Percentiles rank a stretch among this genome's conserved stretches.
Evolutionary conservation across 495 filamentous ascomycete species (phyloP).

Genomic region (Penicillium flavigenum): DNA sequence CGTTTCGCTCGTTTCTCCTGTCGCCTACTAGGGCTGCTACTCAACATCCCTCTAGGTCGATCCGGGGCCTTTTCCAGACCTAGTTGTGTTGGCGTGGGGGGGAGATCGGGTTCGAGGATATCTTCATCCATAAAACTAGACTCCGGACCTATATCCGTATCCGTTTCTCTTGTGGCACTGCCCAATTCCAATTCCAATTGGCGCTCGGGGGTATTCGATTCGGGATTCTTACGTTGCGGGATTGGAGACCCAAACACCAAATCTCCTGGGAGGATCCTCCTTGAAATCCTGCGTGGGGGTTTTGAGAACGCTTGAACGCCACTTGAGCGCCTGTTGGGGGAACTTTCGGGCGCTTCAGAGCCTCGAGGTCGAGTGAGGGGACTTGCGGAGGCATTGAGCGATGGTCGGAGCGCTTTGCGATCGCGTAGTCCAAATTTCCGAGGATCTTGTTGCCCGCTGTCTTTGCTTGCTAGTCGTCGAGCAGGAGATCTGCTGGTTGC

Average conservation of each 20-base stretch:
- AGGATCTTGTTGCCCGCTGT: slow-evolving; percentile 23
- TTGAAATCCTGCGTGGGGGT: slow-evolving; percentile 43
- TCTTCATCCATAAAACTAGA: slow-evolving; percentile 39
- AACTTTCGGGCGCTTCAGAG: slow-evolving; percentile 30
- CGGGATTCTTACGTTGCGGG: slow-evolving; percentile 24
- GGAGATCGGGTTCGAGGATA: slow-evolving; percentile 63
- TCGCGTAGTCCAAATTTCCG: slow-evolving; percentile 35
- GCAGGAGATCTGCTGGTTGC: slow-evolving; percentile 40
- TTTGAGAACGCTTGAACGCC: slow-evolving; percentile 42
- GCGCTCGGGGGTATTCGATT: slow-evolving; percentile 36
- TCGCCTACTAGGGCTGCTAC: slow-evolving; percentile 45
- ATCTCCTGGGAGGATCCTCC: slow-evolving; percentile 44
- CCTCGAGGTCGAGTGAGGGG: slow-evolving; percentile 34
- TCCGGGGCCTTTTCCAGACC: slow-evolving; percentile 50
- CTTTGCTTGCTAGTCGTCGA: slow-evolving; percentile 19
- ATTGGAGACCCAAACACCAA: slow-evolving; percentile 44
- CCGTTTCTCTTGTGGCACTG: slow-evolving; percentile 32
- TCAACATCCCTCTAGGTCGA: slow-evolving; percentile 37
- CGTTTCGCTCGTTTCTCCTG: slow-evolving; percentile 32
- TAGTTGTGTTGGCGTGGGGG: slow-evolving; percentile 64
- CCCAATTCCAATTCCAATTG: slow-evolving; percentile 43
- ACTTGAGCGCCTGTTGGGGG: slow-evolving; percentile 36
- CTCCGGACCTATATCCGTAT: slow-evolving; percentile 22
- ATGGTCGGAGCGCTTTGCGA: slow-evolving; percentile 39
- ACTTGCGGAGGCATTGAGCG: slow-evolving; percentile 40